Evolutionary conservation across 257 asterid species (phyloP).

Genomic region (Lavandula angustifolia): DNA sequence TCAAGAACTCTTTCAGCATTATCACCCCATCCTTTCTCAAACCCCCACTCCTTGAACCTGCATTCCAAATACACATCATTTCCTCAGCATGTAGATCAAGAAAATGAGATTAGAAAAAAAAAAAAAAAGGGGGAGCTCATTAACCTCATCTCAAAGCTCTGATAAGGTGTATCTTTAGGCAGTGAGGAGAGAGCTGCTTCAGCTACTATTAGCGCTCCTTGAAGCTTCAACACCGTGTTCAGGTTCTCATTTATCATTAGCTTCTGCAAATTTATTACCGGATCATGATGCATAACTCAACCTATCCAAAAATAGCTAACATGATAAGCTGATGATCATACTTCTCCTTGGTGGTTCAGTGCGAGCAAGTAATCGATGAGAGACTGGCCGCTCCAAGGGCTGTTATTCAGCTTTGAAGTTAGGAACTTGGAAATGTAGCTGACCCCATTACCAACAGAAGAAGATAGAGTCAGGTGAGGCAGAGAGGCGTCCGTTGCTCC

Average conservation of each 20-base stretch:
- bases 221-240: constrained; percentile 69
- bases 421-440: constrained; percentile 69
- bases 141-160: constrained; percentile 78
- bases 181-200: constrained; percentile 61
- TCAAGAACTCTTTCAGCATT: constrained; percentile 75
- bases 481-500: constrained; percentile 73
- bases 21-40: constrained; percentile 92
- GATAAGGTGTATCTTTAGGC: constrained; percentile 70
- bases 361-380: constrained; percentile 78
- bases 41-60: constrained; percentile 92
- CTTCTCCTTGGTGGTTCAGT: constrained; percentile 75
- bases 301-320: background rate
- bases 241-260: constrained; percentile 83
- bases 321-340: constrained; percentile 37
- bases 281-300: constrained; percentile 3
- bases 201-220: constrained; percentile 67
- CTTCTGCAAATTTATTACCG: constrained; percentile 49
- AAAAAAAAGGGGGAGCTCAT: background rate
- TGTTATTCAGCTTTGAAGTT: constrained; percentile 55
- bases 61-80: constrained; percentile 12
- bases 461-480: constrained; percentile 68
- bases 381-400: constrained; percentile 50
- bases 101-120: constrained; percentile 18
- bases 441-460: constrained; percentile 83
- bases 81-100: background rate